Evolutionary conservation across 805 yeast species (phyloP).

Genomic region (Wickerhamiella azymoides): DNA sequence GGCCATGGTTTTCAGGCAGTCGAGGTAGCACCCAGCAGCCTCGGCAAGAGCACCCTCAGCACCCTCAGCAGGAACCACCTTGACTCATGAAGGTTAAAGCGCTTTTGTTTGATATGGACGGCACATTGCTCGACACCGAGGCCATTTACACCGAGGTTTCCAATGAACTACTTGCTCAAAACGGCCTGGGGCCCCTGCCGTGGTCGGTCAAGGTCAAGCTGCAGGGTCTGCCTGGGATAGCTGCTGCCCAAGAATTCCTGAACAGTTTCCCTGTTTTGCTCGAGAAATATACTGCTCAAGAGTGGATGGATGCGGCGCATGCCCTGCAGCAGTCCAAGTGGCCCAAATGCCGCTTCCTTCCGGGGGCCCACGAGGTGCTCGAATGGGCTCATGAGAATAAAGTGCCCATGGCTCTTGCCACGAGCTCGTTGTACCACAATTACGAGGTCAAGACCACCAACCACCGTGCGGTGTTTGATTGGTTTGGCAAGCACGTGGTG

Average conservation of each 20-base stretch:
- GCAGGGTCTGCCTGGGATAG: constrained; percentile 85
- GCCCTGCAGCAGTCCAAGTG: constrained; percentile 44
- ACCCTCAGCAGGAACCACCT: neutral
- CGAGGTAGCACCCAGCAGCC: too few species aligned
- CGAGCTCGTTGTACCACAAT: constrained; percentile 57
- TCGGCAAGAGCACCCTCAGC: neutral
- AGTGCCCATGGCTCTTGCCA: constrained; percentile 81
- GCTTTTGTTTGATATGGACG: constrained; percentile 84
- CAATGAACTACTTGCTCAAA: constrained; percentile 47
- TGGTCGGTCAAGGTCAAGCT: constrained; percentile 82
- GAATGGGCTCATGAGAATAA: constrained; percentile 34
- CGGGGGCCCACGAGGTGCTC: constrained; percentile 72
- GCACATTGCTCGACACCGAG: constrained; percentile 82
- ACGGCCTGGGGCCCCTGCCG: constrained; percentile 61
- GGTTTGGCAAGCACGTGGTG: constrained; percentile 55
- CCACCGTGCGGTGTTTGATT: constrained; percentile 44
- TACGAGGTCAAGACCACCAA: constrained; percentile 62
- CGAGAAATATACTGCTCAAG: constrained; percentile 47
- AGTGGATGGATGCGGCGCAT: constrained; percentile 39
- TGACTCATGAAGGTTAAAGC: constrained; percentile 32
- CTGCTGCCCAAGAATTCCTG: constrained; percentile 50
- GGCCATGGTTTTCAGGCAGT: constrained; percentile 38
- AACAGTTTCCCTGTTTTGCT: constrained; percentile 43
- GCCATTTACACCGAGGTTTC: constrained; percentile 75
- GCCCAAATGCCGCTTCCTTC: constrained; percentile 52